Percentiles rank a stretch among this genome's conserved stretches.
Evolutionary conservation across 768 basidiomycete genomes (phyloP).

Genomic region (Chalciporus piperatus): DNA sequence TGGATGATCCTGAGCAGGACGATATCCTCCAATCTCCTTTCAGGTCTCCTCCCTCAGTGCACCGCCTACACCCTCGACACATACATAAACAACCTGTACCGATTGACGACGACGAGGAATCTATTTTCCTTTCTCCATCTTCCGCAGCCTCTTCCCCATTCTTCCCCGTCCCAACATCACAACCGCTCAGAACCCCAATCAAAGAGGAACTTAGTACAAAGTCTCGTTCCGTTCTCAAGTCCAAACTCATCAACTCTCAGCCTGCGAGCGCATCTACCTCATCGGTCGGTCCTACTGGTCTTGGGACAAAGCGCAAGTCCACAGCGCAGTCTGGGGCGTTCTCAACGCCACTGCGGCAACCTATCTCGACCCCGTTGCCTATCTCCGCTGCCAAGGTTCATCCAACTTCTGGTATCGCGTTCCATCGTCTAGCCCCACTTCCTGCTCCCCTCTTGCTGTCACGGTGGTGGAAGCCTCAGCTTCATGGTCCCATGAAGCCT

Average conservation of each 20-base stretch:
- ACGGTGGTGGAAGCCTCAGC: slow-evolving; percentile 27
- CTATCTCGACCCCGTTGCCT: slow-evolving; percentile 38
- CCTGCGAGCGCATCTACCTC: slow-evolving; percentile 2
- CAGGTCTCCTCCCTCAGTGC: slow-evolving; percentile 43
- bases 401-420: slow-evolving; percentile 34
- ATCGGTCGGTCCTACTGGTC: slow-evolving; percentile 33
- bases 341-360: slow-evolving; percentile 56
- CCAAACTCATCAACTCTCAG: slow-evolving; percentile 28
- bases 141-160: slow-evolving; percentile 40
- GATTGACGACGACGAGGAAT: slow-evolving; percentile 55
- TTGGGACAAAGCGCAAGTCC: slow-evolving; percentile 69
- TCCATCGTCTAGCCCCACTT: slow-evolving; percentile 35
- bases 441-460: slow-evolving; percentile 28
- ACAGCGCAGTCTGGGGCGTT: slow-evolving; percentile 41
- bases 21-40: slow-evolving; percentile 54
- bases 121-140: slow-evolving; percentile 54
- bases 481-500: slow-evolving; percentile 30
- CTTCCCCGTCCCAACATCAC: slow-evolving; percentile 42
- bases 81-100: slow-evolving; percentile 31
- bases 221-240: slow-evolving; percentile 41
- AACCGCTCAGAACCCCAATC: slow-evolving; percentile 59
- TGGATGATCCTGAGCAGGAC: slow-evolving; percentile 36
- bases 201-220: slow-evolving; percentile 45
- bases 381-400: slow-evolving; percentile 34
- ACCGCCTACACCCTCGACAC: slow-evolving; percentile 41